Evolutionary conservation across 352 stramenopile species (phyloP).

Genomic region (Poterioochromonas sp.): DNA sequence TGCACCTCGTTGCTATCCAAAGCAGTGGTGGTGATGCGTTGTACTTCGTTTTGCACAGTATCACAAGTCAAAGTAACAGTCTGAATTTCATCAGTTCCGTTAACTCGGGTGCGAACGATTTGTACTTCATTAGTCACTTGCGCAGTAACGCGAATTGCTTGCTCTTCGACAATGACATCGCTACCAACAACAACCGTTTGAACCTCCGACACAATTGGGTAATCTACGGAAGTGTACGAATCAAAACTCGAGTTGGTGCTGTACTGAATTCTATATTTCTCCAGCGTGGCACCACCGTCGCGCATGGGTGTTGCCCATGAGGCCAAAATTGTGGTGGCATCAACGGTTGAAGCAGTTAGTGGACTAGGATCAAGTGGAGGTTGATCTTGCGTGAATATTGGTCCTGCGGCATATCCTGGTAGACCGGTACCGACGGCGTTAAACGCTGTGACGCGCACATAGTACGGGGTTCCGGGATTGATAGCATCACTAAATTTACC

Average conservation of each 20-base stretch:
- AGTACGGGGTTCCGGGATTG: slow-evolving; percentile 62
- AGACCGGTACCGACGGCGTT: slow-evolving; percentile 53
- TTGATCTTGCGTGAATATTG: neutral
- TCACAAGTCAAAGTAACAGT: slow-evolving; percentile 57
- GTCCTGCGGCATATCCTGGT: slow-evolving; percentile 3
- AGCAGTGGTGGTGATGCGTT: slow-evolving; percentile 78
- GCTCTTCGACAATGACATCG: slow-evolving; percentile 76
- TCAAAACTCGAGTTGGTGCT: slow-evolving; percentile 61
- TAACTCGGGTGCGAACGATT: slow-evolving; percentile 73
- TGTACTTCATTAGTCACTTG: slow-evolving; percentile 90
- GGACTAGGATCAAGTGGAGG: slow-evolving; percentile 37
- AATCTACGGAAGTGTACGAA: slow-evolving; percentile 55
- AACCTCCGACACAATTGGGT: slow-evolving; percentile 78
- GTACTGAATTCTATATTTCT: slow-evolving; percentile 84
- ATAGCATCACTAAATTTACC: slow-evolving; percentile 71
- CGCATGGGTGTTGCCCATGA: slow-evolving; percentile 73
- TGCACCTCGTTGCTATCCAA: slow-evolving; percentile 82
- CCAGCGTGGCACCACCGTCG: slow-evolving; percentile 77
- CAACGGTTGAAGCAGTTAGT: slow-evolving; percentile 51
- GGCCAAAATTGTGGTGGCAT: slow-evolving; percentile 62
- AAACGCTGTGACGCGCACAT: slow-evolving; percentile 58
- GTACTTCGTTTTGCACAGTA: slow-evolving; percentile 72
- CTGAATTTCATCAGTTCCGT: slow-evolving; percentile 70
- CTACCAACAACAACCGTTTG: slow-evolving; percentile 66
- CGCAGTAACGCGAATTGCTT: slow-evolving; percentile 79